Evolutionary conservation across 768 basidiomycete species (phyloP).

Genomic region (Clitopilus hobsonii): DNA sequence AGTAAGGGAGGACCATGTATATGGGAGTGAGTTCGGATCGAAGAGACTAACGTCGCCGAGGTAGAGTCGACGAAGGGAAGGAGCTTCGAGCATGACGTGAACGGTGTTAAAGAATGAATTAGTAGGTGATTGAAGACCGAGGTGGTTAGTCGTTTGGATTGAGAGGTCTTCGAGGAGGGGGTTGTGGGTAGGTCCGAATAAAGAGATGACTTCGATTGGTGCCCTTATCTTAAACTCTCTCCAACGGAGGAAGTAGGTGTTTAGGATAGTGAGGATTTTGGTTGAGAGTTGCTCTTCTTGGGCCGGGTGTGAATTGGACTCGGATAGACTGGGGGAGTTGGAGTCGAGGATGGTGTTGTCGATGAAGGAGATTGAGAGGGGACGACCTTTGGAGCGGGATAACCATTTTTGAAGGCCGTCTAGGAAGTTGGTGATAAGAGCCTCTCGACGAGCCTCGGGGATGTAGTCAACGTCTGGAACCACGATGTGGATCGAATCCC

Average conservation of each 20-base stretch:
- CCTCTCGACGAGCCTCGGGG: too few relatives aligned
- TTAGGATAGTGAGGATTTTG: not conserved
- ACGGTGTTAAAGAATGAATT: not conserved
- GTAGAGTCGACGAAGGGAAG: not conserved
- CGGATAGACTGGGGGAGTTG: too few relatives aligned
- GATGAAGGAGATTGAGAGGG: not conserved
- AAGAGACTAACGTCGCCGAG: not conserved
- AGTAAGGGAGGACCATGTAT: not conserved
- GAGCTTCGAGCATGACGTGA: not conserved
- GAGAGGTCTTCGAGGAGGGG: not conserved
- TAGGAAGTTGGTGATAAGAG: too few relatives aligned
- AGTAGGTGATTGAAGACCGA: not conserved
- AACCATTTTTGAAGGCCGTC: too few relatives aligned
- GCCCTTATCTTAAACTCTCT: not conserved
- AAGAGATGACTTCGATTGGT: not conserved
- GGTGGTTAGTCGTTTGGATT: not conserved
- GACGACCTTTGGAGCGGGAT: not conserved
- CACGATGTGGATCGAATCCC: too few relatives aligned
- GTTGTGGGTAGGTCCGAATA: not conserved
- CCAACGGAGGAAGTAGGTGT: not conserved
- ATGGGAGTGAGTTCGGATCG: not conserved
- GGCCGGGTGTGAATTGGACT: not conserved
- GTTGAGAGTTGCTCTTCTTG: not conserved
- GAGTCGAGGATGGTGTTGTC: not conserved
- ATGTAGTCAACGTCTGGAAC: too few relatives aligned